These are phyloP conservation scores for Chenopodium quinoa DNA, from an alignment of 148 eudicot species.

Conservation along the genomic window DNA sequence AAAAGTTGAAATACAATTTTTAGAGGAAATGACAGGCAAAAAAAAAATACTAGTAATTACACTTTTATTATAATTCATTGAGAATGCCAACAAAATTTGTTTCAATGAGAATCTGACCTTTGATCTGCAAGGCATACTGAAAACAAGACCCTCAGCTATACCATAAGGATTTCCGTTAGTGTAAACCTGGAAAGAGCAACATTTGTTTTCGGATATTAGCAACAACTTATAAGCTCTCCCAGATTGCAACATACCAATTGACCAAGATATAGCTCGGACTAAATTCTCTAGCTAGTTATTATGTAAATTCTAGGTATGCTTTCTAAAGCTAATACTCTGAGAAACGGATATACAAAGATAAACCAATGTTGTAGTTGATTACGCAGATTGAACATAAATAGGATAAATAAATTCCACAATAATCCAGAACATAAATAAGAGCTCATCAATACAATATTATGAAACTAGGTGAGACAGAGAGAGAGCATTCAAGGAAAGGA, in stretches of 20 bases:
- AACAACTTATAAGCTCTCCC: not conserved
- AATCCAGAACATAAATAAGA: not conserved
- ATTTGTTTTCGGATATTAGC: not conserved
- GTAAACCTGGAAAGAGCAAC: conserved; percentile 54
- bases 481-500: not conserved
- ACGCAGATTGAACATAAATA: not conserved
- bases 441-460: not conserved
- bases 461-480: not conserved
- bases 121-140: conserved; percentile 99
- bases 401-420: not conserved
- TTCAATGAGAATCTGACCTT: conserved; percentile 40
- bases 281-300: not conserved
- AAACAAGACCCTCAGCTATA: conserved; percentile 85
- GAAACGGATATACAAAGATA: not conserved
- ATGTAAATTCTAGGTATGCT: not conserved
- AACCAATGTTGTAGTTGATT: not conserved
- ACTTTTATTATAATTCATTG: not conserved
- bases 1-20: not conserved
- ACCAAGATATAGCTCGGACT: not conserved
- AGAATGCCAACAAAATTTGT: not conserved
- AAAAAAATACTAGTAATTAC: not conserved
- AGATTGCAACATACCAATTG: not conserved
- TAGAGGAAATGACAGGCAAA: not conserved
- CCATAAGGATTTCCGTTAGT: conserved; percentile 92
- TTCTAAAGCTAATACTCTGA: not conserved